Evolutionary conservation across 2,329 filamentous ascomycete genomes (phyloP), one percentile per base, ranked within the genome.

Genomic region (Ophiocordyceps camponoti-floridani): DNA sequence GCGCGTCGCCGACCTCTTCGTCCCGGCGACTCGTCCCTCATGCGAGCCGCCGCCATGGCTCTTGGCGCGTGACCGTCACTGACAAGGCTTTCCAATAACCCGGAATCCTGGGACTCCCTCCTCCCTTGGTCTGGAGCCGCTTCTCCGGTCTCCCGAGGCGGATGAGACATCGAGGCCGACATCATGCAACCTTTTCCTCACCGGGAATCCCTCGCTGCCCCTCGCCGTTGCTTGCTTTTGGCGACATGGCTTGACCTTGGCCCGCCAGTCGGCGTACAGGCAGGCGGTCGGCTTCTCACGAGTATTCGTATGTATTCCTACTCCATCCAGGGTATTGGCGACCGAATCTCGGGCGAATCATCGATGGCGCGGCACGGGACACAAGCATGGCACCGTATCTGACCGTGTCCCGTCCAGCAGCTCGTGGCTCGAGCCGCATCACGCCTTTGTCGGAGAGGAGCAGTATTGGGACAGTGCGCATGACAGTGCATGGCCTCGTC

Each of bases 181-280:
- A 27, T 44, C 45, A 45, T 44, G 43, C 46, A 47, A 28, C 30
- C 41, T 43, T 27, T 38, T 38, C 35, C 35, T 38, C 35, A 38
- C 35, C 35, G 35, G 35, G 35, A 38, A 19, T 38, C 9, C 18
- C n/a, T n/a, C n/a, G 35, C 16, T 16, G n/a, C 35, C 35, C 35
- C 35, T 18, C 18, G 6, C 42, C 41, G 30, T 27, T 38, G 44
- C 19, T 47, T 46, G 35, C 44, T 49, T 45, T 48, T 44, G 43
- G 42, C 45, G 47, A 44, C 48, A 49, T 45, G 45, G 31, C 45
- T 19, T 44, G 42, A 30, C 8, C 40, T 44, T 30, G 23, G 30
- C 42, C 38, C 35, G 31, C 42, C 37, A 44, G 30, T 44, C 40
- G 33, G 45, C 42, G 45, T 44, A 38, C n/a, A 42, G 18, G 16